Base-by-base conservation (phyloP, 345 rosid genomes). In the Hypericum androsaemum region DNA sequence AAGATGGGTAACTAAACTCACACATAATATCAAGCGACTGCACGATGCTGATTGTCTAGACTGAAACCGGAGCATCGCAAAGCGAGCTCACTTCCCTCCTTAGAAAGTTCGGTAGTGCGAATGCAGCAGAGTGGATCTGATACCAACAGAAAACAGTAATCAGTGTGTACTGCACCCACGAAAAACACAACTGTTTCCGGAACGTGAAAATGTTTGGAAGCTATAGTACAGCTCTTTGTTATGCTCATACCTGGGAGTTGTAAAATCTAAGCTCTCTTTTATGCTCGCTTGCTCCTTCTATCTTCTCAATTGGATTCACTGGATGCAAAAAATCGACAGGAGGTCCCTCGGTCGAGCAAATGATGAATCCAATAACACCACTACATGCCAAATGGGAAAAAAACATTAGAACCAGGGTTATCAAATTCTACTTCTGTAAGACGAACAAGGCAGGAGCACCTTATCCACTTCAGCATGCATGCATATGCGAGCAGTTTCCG, bases 81-180 rank as follows among this genome's bases (percentile, higher is more conserved):
- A 85, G 83, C 37, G 72, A 54, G 56, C 65, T 70, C 62, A 85
- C 88, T 73, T 88, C 98, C 81, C 87, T 74, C 64, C 62, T 74
- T 61, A 92, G 54, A 68, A 88, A 92, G 51, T 83, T 63, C 3
- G 98, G 98, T 82, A 88, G 66, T 6, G 87, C 83, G 54, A 88
- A 83, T 1, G 98, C 90, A 12, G 97, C 97, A 3, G 73, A 61
- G 61, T 83, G 98, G 72, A 85, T 77, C 98, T 92, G 87, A 68
- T 59, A 69, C 47, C 12, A 53, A 44, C n/a, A 48, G n/a, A 39
- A 28, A 13, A 12, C 6, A n/a, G 5, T 0, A 6, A 13, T 37
- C 15, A 7, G 35, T n/a, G 35, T n/a, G 10, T 7, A 1, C 37
- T 37, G 10, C 7, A 50, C 49, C 13, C 52, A 10, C 22, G 38